Evolutionary conservation across 163 green algal genomes (phyloP).

Genomic region (Trebouxia gelatinosa): DNA sequence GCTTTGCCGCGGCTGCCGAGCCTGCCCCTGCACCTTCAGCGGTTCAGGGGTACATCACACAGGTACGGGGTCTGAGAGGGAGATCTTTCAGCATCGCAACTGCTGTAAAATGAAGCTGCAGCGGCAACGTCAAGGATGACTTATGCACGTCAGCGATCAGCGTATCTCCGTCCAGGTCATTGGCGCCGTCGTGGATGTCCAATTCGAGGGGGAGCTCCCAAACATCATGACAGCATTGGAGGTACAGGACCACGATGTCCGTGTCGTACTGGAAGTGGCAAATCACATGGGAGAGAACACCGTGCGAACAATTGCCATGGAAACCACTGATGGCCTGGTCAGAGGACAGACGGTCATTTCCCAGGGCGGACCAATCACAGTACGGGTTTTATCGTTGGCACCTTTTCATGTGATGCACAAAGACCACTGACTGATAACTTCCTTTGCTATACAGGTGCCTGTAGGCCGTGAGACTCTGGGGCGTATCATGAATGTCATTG

Average conservation of each 20-base stretch:
- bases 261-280: constrained; percentile 97
- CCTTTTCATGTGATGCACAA: not conserved
- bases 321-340: constrained; percentile 95
- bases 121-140: no score
- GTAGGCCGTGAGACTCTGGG: constrained; percentile 96
- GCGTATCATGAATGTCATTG: constrained; percentile 99
- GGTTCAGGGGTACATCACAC: constrained; percentile 23
- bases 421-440: not conserved
- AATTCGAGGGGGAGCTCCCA: constrained; percentile 96
- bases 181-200: constrained; percentile 97
- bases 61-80: constrained; percentile 28
- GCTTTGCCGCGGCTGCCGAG: constrained; percentile 39
- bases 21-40: constrained; percentile 29
- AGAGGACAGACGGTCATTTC: constrained; percentile 92
- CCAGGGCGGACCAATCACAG: constrained; percentile 93
- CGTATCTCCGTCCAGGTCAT: constrained; percentile 96
- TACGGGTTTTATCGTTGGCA: constrained; percentile 37
- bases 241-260: constrained; percentile 85
- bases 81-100: no score
- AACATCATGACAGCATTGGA: constrained; percentile 92
- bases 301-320: constrained; percentile 99
- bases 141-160: not conserved
- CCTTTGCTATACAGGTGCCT: constrained; percentile 74
- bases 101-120: no score
- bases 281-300: constrained; percentile 98